Evolutionary conservation across 1,284 basidiomycete genomes (phyloP).

Genomic region (Cryptococcus amylolentus): DNA sequence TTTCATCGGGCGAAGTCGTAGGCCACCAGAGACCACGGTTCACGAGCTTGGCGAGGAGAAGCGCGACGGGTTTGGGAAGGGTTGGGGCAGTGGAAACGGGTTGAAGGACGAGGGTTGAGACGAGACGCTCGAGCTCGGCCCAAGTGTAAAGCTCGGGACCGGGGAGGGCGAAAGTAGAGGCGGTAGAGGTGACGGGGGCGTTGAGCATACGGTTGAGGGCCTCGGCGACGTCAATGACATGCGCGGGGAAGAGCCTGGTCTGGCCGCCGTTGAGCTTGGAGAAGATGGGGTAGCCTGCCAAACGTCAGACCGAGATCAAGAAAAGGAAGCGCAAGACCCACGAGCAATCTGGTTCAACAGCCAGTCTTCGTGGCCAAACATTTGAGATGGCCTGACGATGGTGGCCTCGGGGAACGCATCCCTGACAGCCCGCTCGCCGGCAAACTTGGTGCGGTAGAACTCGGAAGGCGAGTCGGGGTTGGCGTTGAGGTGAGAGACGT

Average conservation of each 20-base stretch:
- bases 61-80: constrained; percentile 73
- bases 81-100: constrained; percentile 64
- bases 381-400: constrained; percentile 76
- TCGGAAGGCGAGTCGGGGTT: constrained; percentile 70
- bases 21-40: constrained; percentile 88
- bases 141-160: constrained; percentile 85
- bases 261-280: constrained; percentile 88
- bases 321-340: constrained; percentile 52
- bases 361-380: constrained; percentile 95
- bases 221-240: constrained; percentile 92
- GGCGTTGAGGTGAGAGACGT: constrained; percentile 95
- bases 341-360: constrained; percentile 88
- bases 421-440: constrained; percentile 84
- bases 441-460: constrained; percentile 85
- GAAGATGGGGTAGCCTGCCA: constrained; percentile 80
- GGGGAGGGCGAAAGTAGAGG: constrained; percentile 72
- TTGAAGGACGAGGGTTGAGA: constrained; percentile 74
- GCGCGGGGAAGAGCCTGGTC: constrained; percentile 84
- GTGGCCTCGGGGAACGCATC: constrained; percentile 82
- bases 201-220: constrained; percentile 77
- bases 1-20: constrained; percentile 83
- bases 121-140: constrained; percentile 77
- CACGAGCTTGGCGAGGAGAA: constrained; percentile 61
- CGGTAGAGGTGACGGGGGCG: constrained; percentile 59
- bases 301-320: neutral